phyloP scores from a whole-genome alignment of 2,329 filamentous ascomycete genomes.

The Botryotinia narcissicola region DNA sequence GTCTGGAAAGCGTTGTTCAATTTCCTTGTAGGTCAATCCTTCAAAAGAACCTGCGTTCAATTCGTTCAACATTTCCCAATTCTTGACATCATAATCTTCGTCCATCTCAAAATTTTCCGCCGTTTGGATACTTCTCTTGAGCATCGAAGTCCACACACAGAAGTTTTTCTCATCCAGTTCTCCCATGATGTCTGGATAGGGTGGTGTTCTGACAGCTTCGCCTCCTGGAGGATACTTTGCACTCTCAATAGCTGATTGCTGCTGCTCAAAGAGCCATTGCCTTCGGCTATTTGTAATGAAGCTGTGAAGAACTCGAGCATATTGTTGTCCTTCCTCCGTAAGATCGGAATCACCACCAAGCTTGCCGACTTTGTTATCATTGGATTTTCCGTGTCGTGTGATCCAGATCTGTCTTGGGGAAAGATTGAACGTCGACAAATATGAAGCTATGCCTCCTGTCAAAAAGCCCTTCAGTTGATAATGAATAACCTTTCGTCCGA shows the following conservation, averaged over 20 bases:
- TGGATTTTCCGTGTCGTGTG: slow-evolving; percentile 87
- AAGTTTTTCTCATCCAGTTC: slow-evolving; percentile 81
- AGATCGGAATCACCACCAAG: slow-evolving; percentile 88
- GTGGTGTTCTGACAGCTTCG: slow-evolving; percentile 88
- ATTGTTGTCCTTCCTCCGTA: slow-evolving; percentile 75
- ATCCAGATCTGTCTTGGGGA: slow-evolving; percentile 97
- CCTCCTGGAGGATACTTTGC: slow-evolving; percentile 75
- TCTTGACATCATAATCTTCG: slow-evolving; percentile 93
- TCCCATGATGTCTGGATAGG: slow-evolving; percentile 79
- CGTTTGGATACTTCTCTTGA: slow-evolving; percentile 84
- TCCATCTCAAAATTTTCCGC: slow-evolving; percentile 85
- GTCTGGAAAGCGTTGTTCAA: slow-evolving; percentile 71
- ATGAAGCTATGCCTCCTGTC: slow-evolving; percentile 87
- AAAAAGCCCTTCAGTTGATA: slow-evolving; percentile 90
- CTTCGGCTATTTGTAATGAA: slow-evolving; percentile 81
- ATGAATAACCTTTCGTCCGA: slow-evolving; percentile 89
- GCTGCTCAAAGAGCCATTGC: slow-evolving; percentile 80
- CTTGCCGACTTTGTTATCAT: slow-evolving; percentile 82
- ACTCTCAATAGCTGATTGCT: slow-evolving; percentile 65
- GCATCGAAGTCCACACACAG: slow-evolving; percentile 98
- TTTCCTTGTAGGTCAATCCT: slow-evolving; percentile 91
- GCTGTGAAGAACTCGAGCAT: slow-evolving; percentile 73
- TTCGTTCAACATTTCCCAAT: slow-evolving; percentile 97
- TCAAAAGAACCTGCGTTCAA: slow-evolving; percentile 91
- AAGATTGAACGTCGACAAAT: slow-evolving; percentile 94